Conservation (phyloP, 2,329 filamentous ascomycete genomes). For the Pestalotiopsis fici region DNA sequence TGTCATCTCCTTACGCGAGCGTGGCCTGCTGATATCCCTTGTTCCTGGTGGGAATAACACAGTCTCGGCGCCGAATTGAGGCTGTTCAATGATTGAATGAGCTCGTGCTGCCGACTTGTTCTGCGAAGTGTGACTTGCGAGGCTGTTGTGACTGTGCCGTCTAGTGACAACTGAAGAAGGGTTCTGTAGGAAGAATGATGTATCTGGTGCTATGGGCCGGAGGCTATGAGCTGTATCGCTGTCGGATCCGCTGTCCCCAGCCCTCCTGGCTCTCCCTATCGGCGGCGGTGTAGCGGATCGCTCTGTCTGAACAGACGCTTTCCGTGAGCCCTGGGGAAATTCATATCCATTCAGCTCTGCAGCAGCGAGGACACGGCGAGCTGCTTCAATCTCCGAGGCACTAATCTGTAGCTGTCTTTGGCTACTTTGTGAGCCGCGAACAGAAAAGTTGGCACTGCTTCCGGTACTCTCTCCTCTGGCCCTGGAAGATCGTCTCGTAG, state of each 20-base stretch:
- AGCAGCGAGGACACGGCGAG: not conserved
- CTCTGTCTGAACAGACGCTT: constrained; percentile 9
- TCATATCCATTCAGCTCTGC: not conserved
- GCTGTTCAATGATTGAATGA: not conserved
- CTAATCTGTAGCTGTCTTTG: not conserved
- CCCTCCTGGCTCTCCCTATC: not conserved
- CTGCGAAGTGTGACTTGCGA: not conserved
- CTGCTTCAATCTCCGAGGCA: constrained; percentile 2
- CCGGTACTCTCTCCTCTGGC: not conserved
- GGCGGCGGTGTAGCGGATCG: constrained; percentile 6
- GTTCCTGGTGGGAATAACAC: not conserved
- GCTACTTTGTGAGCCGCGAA: not conserved
- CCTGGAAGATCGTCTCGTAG: not conserved
- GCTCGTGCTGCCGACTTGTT: not conserved
- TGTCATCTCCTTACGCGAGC: not conserved
- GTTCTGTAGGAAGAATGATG: not conserved
- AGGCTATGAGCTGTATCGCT: constrained; percentile 11
- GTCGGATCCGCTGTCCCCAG: not conserved
- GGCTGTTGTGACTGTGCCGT: not conserved
- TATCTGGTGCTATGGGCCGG: not conserved
- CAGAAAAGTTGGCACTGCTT: not conserved
- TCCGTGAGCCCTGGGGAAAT: constrained; percentile 7
- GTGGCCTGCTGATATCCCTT: not conserved
- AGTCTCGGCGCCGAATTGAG: not conserved
- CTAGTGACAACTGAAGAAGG: not conserved